phyloP scores from a whole-genome alignment of 352 stramenopile genomes.

The Pythium sp. region DNA sequence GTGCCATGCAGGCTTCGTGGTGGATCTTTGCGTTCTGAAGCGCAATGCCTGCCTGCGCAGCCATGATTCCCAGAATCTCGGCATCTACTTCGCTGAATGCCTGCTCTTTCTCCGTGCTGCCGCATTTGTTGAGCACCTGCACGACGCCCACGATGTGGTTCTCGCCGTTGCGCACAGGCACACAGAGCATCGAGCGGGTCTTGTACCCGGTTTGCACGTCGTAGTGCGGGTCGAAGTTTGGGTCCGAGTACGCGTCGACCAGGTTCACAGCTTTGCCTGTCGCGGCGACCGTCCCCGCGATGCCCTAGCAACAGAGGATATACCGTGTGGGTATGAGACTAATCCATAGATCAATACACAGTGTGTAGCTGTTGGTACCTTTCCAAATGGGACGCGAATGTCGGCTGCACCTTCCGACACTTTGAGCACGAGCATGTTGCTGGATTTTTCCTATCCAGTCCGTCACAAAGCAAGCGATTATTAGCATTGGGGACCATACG shows the following conservation, averaged over 20 bases:
- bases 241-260: conserved; percentile 90
- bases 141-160: conserved; percentile 87
- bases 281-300: conserved; percentile 84
- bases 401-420: conserved; percentile 84
- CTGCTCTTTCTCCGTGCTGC: conserved; percentile 49
- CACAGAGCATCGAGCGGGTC: conserved; percentile 90
- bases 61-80: conserved; percentile 85
- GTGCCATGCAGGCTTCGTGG: conserved; percentile 40
- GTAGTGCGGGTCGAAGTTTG: conserved; percentile 91
- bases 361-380: conserved; percentile 26
- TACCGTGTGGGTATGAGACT: neutral
- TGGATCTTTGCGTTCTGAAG: conserved; percentile 85
- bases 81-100: conserved; percentile 86
- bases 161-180: conserved; percentile 78
- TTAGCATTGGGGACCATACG: neutral
- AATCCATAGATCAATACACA: neutral
- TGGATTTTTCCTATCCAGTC: conserved; percentile 50
- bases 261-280: conserved; percentile 88
- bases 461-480: neutral
- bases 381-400: conserved; percentile 81
- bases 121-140: conserved; percentile 88
- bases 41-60: conserved; percentile 80
- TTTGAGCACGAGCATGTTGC: conserved; percentile 80
- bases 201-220: conserved; percentile 91
- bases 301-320: conserved; percentile 42